Evolutionary conservation across 2,329 filamentous ascomycete species (phyloP).

Genomic region (Neofusicoccum umdonicola): DNA sequence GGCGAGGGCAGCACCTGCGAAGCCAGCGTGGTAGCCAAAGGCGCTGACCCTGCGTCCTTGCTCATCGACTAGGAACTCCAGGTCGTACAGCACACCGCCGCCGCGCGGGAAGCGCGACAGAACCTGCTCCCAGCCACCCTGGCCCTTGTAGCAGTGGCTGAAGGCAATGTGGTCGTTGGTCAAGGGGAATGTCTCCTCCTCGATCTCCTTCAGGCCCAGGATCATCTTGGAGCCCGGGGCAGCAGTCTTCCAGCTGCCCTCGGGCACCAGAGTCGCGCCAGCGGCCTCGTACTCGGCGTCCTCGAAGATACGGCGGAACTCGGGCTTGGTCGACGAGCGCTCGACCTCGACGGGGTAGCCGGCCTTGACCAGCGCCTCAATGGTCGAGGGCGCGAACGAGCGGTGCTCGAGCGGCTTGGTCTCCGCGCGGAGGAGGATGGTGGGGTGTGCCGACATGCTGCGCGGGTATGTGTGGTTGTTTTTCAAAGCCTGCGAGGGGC

Average conservation of each 20-base stretch:
- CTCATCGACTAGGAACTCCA: conserved; percentile 81
- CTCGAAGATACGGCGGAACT: conserved; percentile 41
- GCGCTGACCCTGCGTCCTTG: conserved; percentile 68
- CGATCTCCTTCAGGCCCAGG: conserved; percentile 43
- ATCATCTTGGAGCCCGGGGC: conserved; percentile 38
- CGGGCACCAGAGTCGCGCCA: conserved; percentile 38
- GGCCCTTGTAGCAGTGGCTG: conserved; percentile 44
- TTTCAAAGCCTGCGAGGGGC: background rate
- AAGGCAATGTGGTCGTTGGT: conserved; percentile 43
- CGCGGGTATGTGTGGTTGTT: background rate
- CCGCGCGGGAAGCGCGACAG: conserved; percentile 77
- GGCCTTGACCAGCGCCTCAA: conserved; percentile 40
- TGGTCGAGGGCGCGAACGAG: conserved; percentile 40
- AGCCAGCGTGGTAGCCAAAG: conserved; percentile 58
- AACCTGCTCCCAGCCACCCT: conserved; percentile 66
- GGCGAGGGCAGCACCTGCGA: conserved; percentile 47
- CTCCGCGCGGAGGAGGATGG: conserved; percentile 42
- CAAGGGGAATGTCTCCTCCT: conserved; percentile 38
- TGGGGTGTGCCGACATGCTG: conserved; percentile 30
- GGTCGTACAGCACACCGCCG: conserved; percentile 74
- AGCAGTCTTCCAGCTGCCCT: conserved; percentile 38
- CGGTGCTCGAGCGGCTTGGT: conserved; percentile 42
- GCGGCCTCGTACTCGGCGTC: conserved; percentile 40
- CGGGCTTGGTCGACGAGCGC: conserved; percentile 37
- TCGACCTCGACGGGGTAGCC: conserved; percentile 42